Conservation (phyloP, 2,329 filamentous ascomycete genomes). For the Colletotrichum caudatum region DNA sequence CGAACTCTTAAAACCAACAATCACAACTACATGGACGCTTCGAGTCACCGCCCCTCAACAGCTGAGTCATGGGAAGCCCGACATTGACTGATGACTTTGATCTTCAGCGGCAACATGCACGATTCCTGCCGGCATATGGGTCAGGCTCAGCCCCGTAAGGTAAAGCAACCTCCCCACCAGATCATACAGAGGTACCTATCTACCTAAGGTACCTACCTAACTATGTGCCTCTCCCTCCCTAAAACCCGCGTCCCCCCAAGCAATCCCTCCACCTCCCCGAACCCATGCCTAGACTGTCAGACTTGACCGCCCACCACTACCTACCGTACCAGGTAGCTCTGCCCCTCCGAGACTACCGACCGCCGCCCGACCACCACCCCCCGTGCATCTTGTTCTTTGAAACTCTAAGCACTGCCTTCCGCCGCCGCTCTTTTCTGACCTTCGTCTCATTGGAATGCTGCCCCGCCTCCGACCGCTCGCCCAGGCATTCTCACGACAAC, state of each 20-base stretch:
- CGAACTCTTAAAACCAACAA: background rate
- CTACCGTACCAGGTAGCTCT: background rate
- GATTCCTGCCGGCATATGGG: constrained; percentile 10
- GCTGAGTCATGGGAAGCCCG: constrained; percentile 7
- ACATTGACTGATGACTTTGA: constrained; percentile 10
- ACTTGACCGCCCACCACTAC: constrained; percentile 10
- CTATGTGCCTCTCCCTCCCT: background rate
- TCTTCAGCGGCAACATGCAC: constrained; percentile 21
- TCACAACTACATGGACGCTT: background rate
- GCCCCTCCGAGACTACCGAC: constrained; percentile 15
- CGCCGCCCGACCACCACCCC: constrained; percentile 16
- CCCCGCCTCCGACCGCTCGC: constrained; percentile 37
- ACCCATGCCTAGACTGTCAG: background rate
- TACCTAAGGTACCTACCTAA: background rate
- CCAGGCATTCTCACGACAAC: constrained; percentile 32
- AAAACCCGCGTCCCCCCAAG: background rate
- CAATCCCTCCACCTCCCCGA: background rate
- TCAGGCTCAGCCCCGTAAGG: background rate
- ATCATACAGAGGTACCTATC: background rate
- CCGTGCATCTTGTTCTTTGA: constrained; percentile 16
- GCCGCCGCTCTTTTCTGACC: background rate
- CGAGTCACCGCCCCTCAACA: constrained; percentile 2
- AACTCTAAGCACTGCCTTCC: background rate
- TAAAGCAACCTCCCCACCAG: background rate
- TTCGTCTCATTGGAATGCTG: constrained; percentile 24